These are phyloP conservation scores for Pythium volutum DNA, from an alignment of 352 stramenopile species.

Conservation along the genomic window DNA sequence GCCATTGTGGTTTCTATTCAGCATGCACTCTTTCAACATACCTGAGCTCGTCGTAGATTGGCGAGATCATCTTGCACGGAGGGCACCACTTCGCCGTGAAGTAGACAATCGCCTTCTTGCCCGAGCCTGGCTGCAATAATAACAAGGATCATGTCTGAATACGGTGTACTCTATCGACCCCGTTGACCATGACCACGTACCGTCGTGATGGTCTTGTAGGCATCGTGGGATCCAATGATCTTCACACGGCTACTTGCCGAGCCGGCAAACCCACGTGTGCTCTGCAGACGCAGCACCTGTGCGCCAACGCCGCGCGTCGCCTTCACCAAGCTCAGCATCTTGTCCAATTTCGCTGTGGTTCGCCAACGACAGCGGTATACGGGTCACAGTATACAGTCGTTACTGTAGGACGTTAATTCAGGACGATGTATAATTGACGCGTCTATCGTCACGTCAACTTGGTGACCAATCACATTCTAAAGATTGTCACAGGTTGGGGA, in stretches of 20 bases:
- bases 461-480: neutral
- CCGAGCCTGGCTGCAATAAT: slow-evolving; percentile 44
- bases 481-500: slow-evolving; percentile 3
- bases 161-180: neutral
- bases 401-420: slow-evolving; percentile 16
- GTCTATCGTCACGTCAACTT: slow-evolving; percentile 5
- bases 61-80: slow-evolving; percentile 90
- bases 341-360: neutral
- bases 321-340: slow-evolving; percentile 31
- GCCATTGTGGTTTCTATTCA: neutral
- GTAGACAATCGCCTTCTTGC: slow-evolving; percentile 81
- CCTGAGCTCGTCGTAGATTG: slow-evolving; percentile 86
- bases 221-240: slow-evolving; percentile 69
- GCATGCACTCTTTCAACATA: slow-evolving; percentile 18
- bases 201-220: slow-evolving; percentile 66
- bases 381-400: neutral
- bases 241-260: slow-evolving; percentile 61
- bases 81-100: slow-evolving; percentile 90
- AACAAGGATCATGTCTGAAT: neutral
- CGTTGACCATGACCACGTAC: slow-evolving; percentile 25
- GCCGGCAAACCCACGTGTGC: slow-evolving; percentile 32
- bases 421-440: slow-evolving; percentile 7
- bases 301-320: slow-evolving; percentile 24
- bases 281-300: slow-evolving; percentile 26
- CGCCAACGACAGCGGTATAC: no score